phyloP scores from a whole-genome alignment of 306 rosid genomes.

The Datisca glomerata region DNA sequence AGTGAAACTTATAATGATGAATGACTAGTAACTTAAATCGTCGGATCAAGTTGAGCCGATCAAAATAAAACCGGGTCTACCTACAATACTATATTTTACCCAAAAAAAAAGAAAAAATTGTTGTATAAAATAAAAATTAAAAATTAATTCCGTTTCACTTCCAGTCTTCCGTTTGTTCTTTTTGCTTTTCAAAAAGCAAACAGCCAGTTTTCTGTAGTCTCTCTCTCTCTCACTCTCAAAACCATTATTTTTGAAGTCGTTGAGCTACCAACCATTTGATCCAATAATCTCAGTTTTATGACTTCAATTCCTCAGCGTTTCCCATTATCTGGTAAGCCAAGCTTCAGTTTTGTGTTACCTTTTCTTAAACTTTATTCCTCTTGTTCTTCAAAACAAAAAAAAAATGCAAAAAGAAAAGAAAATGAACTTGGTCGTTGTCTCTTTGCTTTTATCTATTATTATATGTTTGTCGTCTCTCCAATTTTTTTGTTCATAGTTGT shows the following conservation, averaged over 20 bases:
- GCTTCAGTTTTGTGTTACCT: not conserved
- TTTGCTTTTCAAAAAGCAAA: slow-evolving; percentile 36
- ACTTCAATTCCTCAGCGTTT: not conserved
- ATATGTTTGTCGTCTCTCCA: not conserved
- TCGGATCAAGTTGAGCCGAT: no score
- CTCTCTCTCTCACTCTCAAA: slow-evolving; percentile 16
- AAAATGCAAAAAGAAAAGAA: no score
- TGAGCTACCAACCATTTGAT: not conserved
- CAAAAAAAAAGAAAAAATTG: no score
- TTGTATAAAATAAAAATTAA: no score
- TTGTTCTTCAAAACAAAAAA: no score
- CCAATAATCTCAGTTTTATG: not conserved
- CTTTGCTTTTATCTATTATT: not conserved
- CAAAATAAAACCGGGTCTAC: no score
- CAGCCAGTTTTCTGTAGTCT: slow-evolving; percentile 24
- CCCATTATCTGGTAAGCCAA: not conserved
- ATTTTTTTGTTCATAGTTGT: not conserved
- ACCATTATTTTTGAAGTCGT: not conserved
- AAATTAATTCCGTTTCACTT: no score
- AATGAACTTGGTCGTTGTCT: not conserved
- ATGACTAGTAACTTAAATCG: no score
- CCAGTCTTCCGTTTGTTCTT: not conserved
- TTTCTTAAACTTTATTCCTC: not conserved
- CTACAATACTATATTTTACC: no score
- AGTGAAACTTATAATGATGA: no score